Conservation (phyloP, 2,329 filamentous ascomycete genomes). For the Sporothrix inflata region DNA sequence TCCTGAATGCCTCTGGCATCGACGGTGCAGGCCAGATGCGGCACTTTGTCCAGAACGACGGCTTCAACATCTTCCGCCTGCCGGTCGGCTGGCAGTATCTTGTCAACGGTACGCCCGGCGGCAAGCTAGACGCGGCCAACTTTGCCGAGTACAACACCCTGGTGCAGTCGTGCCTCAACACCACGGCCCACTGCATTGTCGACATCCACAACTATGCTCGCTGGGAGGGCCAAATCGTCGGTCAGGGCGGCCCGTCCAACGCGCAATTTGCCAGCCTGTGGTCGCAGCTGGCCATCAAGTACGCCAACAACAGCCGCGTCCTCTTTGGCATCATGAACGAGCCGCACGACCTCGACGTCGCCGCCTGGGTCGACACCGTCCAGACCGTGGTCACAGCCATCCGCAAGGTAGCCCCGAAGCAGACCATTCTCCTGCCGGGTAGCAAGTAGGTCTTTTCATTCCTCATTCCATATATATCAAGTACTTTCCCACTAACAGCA, state of each 20-base stretch:
- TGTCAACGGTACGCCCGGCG: conserved; percentile 50
- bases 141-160: conserved; percentile 52
- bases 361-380: conserved; percentile 61
- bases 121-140: conserved; percentile 47
- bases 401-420: conserved; percentile 60
- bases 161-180: conserved; percentile 53
- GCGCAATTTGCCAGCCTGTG: conserved; percentile 65
- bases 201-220: conserved; percentile 61
- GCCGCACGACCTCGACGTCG: conserved; percentile 61
- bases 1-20: background rate
- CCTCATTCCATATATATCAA: too few species aligned
- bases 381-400: conserved; percentile 70
- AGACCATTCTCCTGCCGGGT: conserved; percentile 67
- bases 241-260: conserved; percentile 65
- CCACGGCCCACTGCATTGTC: conserved; percentile 54
- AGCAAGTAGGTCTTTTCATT: conserved; percentile 40
- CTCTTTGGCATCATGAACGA: conserved; percentile 72
- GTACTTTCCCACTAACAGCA: background rate
- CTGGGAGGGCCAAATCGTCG: conserved; percentile 65
- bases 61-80: conserved; percentile 60
- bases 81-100: conserved; percentile 52
- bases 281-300: conserved; percentile 61
- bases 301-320: conserved; percentile 56
- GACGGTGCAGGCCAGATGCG: conserved; percentile 50
- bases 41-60: conserved; percentile 58